Base-by-base conservation (phyloP, 73 alveolate genomes). In the Stentor coeruleus region DNA sequence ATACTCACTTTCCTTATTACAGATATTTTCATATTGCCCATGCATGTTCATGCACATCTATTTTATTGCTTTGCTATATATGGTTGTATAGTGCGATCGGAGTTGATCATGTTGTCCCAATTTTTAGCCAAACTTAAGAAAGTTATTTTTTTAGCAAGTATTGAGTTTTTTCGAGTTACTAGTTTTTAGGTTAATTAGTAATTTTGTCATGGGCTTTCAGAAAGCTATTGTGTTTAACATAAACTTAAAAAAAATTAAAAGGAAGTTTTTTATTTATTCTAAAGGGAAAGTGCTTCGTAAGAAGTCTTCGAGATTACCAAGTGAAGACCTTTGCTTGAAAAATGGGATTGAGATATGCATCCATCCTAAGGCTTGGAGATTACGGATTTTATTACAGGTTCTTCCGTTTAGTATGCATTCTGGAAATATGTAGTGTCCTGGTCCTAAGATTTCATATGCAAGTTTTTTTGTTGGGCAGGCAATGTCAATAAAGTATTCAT, bases 381-480 rank as follows among this genome's bases (percentile, higher is more conserved):
- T 66, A 28, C 79, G n/a, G 20, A 26, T 66, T 40, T 66, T 66
- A 33, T 66, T 66, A 14, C 11, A 0, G 0, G 79, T 1, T 33
- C 33, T 66, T 26, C 79, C 79, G 37, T 66, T 66, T 33, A 66
- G 39, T 26, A 40, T 66, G 79, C 41, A 0, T 20, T 20, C 79
- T 0, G 79, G 79, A 33, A 26, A 66, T 15, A 66, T 20, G 37
- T 66, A 33, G 33, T 66, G 79, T 1, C 40, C n/a, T 1, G 79
- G 79, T 0, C 79, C 79, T 20, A 20, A 40, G 14, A 66, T 66
- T 33, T 66, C 79, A 0, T 28, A 1, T 0, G 79, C 79, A 0
- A 66, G n/a, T 66, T 66, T 66, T 31, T 20, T 20, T 20, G 36
- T 20, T 66, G 79, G 79, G 11, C n/a, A 20, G 37, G 79, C 79